Base-by-base conservation (phyloP, 345 rosid genomes). In the Populus euphratica region DNA sequence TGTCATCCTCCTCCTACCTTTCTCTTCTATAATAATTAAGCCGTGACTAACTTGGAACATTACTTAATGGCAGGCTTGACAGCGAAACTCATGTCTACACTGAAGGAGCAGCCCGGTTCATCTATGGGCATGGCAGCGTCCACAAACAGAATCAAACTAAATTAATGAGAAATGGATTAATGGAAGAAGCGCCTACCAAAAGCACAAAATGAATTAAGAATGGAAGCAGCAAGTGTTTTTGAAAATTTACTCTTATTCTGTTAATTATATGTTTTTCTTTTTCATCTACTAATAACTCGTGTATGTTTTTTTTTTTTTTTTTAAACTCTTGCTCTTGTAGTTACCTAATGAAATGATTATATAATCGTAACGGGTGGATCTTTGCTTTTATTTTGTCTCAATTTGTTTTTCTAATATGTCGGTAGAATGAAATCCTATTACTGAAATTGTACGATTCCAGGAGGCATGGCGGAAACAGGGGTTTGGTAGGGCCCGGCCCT, bases 81-180 rank as follows among this genome's bases (percentile, higher is more conserved):
- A 84, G 75, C 72, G 93, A 90, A 81, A 86, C 93, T 47, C 88
- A 90, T 62, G 91, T 90, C 6, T 90, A 88, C 85, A 83, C 92
- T 0, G 93, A 90, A 72, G 90, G 87, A 36, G 72, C 87, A 29
- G 90, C 89, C 9, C 86, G 90, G 82, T 90, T 90, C 81, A 87
- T 88, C 16, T 85, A 88, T 56, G 94, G 94, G 8, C 88, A 87
- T 77, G 93, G 93, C 1, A 85, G 79, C 64, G 86, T 81, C 41
- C 67, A 23, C 74, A 82, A 85, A 64, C 77, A 83, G 23, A 68
- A 73, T 56, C 89, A 86, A 65, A 44, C 66, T 50, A 50, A 72
- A 66, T 54, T 35, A 65, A 65, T 65, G 14, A 16, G 2, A 50
- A 77, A 62, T 64, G 41, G 54, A 71, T 36, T 41, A 2, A 41